A percentile compares a stretch with the other conserved stretches of the same genome.
These are phyloP conservation scores for Neurospora sp. DNA, from an alignment of 495 filamentous ascomycete species.

Conservation along the genomic window DNA sequence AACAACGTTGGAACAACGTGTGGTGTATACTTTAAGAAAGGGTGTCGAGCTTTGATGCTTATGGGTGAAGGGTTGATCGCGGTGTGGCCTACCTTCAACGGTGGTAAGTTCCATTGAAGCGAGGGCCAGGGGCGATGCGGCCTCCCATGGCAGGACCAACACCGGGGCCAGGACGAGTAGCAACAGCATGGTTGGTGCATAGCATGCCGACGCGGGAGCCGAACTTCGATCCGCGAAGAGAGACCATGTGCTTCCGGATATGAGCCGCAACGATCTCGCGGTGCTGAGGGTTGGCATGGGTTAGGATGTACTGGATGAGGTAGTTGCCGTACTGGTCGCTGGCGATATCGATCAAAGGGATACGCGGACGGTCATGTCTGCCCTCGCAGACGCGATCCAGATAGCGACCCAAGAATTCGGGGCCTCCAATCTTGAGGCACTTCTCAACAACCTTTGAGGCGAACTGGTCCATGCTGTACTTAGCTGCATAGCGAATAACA, in stretches of 20 bases:
- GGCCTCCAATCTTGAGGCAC: conserved; percentile 90
- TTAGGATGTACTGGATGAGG: conserved; percentile 91
- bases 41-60: conserved; percentile 3
- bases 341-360: conserved; percentile 95
- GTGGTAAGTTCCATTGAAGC: conserved; percentile 43
- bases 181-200: conserved; percentile 84
- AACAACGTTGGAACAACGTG: conserved; percentile 16
- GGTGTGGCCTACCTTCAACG: conserved; percentile 6
- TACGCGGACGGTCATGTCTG: conserved; percentile 81
- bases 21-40: not conserved
- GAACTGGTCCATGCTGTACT: conserved; percentile 99
- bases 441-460: conserved; percentile 99
- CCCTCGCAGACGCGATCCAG: conserved; percentile 90
- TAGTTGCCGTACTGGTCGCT: conserved; percentile 99
- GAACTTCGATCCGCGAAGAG: conserved; percentile 94
- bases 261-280: conserved; percentile 88
- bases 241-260: conserved; percentile 99
- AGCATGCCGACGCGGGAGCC: conserved; percentile 97
- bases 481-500: conserved; percentile 80
- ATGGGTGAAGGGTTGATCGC: not conserved
- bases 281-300: conserved; percentile 74
- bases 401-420: conserved; percentile 86
- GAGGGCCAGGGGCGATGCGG: conserved; percentile 45
- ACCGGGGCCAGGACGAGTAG: conserved; percentile 77
- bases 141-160: conserved; percentile 49